Percentiles rank a stretch among this genome's conserved stretches.
These are phyloP conservation scores for Neolentinus lepideus DNA, from an alignment of 1,284 basidiomycete genomes.

Conservation along the genomic window DNA sequence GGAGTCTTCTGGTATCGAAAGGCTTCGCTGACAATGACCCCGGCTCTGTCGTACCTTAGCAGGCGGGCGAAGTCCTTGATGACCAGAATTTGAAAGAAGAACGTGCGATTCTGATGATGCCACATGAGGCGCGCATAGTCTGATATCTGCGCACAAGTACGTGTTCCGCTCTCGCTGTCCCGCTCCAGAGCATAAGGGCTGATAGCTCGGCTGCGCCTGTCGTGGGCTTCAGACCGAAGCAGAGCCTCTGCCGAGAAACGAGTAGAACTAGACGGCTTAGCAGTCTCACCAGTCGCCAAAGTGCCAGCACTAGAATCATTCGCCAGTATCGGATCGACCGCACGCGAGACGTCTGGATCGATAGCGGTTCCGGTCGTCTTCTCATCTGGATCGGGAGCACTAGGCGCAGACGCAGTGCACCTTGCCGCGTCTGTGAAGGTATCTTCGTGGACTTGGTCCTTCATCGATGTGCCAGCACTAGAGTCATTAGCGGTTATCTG, in stretches of 20 bases:
- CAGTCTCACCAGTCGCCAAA: background rate
- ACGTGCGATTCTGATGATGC: background rate
- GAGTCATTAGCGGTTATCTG: too few relatives aligned
- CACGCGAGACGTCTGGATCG: too few relatives aligned
- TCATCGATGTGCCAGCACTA: too few relatives aligned
- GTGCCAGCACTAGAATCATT: too few relatives aligned
- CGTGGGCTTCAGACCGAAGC: background rate
- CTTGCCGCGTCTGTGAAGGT: too few relatives aligned
- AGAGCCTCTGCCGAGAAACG: background rate
- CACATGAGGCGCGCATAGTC: background rate
- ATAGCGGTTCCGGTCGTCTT: too few relatives aligned
- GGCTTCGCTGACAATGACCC: too few relatives aligned
- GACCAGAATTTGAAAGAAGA: background rate
- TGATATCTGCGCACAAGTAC: background rate
- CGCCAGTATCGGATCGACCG: too few relatives aligned
- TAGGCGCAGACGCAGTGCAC: too few relatives aligned
- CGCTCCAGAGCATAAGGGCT: background rate
- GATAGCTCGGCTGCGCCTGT: background rate
- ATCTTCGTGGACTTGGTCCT: too few relatives aligned
- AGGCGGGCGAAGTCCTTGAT: background rate
- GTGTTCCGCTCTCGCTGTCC: background rate
- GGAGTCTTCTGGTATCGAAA: too few relatives aligned
- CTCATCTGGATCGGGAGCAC: too few relatives aligned
- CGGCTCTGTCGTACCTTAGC: background rate
- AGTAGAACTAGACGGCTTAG: background rate